Evolutionary conservation across 768 basidiomycete species (phyloP).

Genomic region (Glaciozyma antarctica): DNA sequence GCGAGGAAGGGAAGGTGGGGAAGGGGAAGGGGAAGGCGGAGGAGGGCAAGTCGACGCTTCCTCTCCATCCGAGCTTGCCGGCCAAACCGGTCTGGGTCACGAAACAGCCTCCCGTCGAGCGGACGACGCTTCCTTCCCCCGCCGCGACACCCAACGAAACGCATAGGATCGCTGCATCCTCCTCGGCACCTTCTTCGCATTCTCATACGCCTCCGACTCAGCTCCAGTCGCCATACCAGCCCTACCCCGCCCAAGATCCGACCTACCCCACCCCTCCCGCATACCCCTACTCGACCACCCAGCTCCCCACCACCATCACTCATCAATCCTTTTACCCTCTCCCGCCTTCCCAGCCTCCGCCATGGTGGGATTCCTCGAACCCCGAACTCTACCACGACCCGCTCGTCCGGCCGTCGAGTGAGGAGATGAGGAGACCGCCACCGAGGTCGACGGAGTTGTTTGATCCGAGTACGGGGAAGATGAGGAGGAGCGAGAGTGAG

Average conservation of each 20-base stretch:
- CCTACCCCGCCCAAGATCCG: background rate
- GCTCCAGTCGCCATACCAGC: background rate
- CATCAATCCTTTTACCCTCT: background rate
- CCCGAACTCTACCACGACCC: background rate
- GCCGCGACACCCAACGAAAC: background rate
- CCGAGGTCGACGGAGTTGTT: slow-evolving; percentile 24
- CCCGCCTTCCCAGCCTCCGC: background rate
- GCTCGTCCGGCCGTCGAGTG: background rate
- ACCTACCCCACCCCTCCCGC: background rate
- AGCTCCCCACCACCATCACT: background rate
- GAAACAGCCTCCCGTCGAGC: background rate
- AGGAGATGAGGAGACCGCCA: slow-evolving; percentile 25
- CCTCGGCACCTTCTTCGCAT: slow-evolving; percentile 2
- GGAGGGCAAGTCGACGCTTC: background rate
- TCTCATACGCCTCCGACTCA: background rate
- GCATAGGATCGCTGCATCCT: background rate
- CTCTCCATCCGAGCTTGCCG: slow-evolving; percentile 23
- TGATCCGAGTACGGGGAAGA: slow-evolving; percentile 11
- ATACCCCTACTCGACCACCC: background rate
- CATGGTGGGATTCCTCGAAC: background rate
- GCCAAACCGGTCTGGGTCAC: slow-evolving; percentile 24
- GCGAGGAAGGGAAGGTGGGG: background rate
- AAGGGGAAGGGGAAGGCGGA: background rate
- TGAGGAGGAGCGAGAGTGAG: slow-evolving; percentile 10
- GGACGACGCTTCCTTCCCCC: background rate